phyloP scores from a whole-genome alignment of 768 basidiomycete species.

The Favolaschia claudopus region DNA sequence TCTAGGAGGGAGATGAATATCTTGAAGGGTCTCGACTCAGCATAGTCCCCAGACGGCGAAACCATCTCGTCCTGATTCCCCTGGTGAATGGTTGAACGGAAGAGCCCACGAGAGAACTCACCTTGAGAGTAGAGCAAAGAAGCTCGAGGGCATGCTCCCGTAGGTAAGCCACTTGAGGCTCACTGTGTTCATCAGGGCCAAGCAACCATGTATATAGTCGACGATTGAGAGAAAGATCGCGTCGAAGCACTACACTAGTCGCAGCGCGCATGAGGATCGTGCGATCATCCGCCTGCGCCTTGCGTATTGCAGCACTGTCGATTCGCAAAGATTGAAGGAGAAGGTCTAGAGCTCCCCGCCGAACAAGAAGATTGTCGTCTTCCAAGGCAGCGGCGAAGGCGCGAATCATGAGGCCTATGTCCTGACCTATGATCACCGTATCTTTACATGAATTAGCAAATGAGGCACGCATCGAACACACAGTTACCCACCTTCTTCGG shows the following conservation, averaged over 20 bases:
- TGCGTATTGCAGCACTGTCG: conserved; percentile 74
- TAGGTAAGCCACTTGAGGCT: conserved; percentile 78
- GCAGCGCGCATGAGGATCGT: conserved; percentile 88
- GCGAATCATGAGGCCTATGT: conserved; percentile 93
- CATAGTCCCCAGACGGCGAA: conserved; percentile 71
- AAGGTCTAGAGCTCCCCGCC: conserved; percentile 85
- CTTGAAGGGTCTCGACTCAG: conserved; percentile 89
- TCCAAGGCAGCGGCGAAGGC: conserved; percentile 92
- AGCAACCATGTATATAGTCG: conserved; percentile 93
- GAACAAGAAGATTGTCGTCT: conserved; percentile 92
- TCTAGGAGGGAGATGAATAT: conserved; percentile 94
- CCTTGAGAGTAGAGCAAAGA: conserved; percentile 74
- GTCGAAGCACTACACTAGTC: conserved; percentile 86
- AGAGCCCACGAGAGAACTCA: conserved; percentile 35
- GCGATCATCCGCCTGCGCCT: conserved; percentile 76
- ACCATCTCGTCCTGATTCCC: conserved; percentile 77
- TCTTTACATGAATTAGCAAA: conserved; percentile 49
- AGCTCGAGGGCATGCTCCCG: conserved; percentile 75
- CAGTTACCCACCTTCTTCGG: conserved; percentile 66
- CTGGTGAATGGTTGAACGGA: neutral
- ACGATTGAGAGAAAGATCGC: conserved; percentile 92
- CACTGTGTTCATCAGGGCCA: conserved; percentile 79
- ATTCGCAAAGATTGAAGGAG: conserved; percentile 78
- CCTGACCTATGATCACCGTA: conserved; percentile 80
- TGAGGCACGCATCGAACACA: neutral